Evolutionary conservation across 306 rosid species (phyloP).

Genomic region (Castanea sativa): DNA sequence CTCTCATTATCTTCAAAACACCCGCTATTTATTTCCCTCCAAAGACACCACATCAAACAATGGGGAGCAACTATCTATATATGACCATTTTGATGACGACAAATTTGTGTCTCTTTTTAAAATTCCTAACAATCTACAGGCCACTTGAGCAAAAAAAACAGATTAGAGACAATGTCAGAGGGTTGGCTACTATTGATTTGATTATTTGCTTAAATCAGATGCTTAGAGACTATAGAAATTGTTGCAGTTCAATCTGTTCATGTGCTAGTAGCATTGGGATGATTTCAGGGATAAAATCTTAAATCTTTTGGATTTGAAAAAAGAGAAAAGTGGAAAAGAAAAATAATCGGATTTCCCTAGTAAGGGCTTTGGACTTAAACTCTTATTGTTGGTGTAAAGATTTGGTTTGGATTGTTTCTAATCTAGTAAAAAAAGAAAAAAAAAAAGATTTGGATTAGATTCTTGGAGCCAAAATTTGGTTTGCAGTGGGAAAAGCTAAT

Average conservation of each 20-base stretch:
- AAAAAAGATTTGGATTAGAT: background rate
- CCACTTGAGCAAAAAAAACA: background rate
- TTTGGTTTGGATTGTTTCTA: no score
- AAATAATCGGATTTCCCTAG: background rate
- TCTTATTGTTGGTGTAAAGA: background rate
- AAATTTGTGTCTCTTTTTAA: background rate
- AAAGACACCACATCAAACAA: no score
- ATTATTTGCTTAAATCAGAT: background rate
- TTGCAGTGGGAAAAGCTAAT: background rate
- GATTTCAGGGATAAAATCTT: background rate
- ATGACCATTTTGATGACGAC: no score
- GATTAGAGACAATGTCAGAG: background rate
- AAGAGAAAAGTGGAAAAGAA: no score
- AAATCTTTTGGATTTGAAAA: background rate
- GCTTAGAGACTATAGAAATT: background rate
- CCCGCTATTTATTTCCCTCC: no score
- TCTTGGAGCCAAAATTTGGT: background rate
- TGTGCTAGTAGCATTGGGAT: background rate
- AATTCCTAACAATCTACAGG: background rate
- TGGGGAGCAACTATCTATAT: no score
- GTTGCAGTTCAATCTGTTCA: background rate
- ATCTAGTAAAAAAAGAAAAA: no score
- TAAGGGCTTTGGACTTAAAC: background rate
- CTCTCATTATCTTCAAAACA: no score
- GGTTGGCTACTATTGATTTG: background rate